Conservation (phyloP, 306 rosid species). For the Pyrus pyrifolia region DNA sequence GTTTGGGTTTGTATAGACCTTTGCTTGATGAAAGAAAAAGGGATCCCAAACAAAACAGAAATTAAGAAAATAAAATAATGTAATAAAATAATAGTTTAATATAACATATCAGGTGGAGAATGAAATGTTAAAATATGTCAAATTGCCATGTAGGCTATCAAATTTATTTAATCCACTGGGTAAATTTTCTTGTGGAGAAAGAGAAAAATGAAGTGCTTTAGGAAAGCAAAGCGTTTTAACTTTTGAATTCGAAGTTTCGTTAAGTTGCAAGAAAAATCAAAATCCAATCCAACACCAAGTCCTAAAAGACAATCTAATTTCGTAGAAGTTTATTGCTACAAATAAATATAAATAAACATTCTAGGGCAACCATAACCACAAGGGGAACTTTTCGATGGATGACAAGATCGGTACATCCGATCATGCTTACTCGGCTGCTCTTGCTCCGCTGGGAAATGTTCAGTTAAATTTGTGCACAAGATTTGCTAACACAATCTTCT, state of each 20-base stretch:
- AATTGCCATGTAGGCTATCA: no score
- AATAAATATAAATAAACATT: not conserved
- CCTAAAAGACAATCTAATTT: no score
- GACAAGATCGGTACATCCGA: not conserved
- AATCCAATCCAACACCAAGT: not conserved
- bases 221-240: not conserved
- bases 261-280: no score
- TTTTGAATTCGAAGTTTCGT: no score
- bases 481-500: not conserved
- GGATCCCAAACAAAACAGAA: no score
- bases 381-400: not conserved
- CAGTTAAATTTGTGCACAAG: not conserved
- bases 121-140: no score
- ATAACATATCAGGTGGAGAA: no score
- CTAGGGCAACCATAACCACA: not conserved
- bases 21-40: not conserved
- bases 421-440: not conserved
- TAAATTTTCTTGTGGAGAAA: no score
- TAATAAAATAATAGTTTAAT: no score
- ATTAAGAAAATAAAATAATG: no score
- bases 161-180: no score
- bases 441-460: not conserved
- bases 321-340: not conserved
- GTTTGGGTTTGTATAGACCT: not conserved
- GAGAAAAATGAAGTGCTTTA: not conserved